Evolutionary conservation across 331 rosid species (phyloP).

Genomic region (Erythrophleum ivorense): DNA sequence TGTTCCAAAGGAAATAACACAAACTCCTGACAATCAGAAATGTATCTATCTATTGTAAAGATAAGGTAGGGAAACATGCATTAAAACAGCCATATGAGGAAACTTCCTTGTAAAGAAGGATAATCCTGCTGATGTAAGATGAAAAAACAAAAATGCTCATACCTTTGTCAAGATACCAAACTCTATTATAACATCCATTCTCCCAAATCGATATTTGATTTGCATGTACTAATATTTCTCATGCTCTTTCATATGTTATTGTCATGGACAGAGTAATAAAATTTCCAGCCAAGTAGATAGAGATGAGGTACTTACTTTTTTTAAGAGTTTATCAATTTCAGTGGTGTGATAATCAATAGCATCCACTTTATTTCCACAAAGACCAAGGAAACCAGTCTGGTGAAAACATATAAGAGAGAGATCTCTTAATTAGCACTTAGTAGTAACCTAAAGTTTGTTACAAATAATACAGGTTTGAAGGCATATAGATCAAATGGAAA

Average conservation of each 20-base stretch:
- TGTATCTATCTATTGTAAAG: neutral
- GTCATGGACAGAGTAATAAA: slow-evolving; percentile 18
- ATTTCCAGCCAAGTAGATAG: neutral
- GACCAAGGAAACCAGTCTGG: slow-evolving; percentile 95
- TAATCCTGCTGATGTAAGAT: neutral
- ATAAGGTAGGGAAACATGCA: slow-evolving; percentile 15
- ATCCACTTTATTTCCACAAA: slow-evolving; percentile 75
- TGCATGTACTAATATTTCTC: slow-evolving; percentile 20
- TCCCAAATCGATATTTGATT: slow-evolving; percentile 23
- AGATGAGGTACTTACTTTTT: slow-evolving; percentile 62
- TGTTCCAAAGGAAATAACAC: neutral
- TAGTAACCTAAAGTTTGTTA: slow-evolving; percentile 8
- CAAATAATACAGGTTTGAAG: slow-evolving; percentile 23
- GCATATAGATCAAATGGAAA: slow-evolving; percentile 22
- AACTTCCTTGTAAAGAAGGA: slow-evolving; percentile 29
- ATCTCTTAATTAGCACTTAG: neutral
- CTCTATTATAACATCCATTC: slow-evolving; percentile 3
- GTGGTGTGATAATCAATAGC: slow-evolving; percentile 69
- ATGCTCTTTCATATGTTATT: slow-evolving; percentile 7
- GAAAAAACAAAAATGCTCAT: neutral
- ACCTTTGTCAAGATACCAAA: neutral
- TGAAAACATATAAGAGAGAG: slow-evolving; percentile 35
- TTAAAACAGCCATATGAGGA: neutral
- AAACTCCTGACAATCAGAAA: neutral
- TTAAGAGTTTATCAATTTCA: slow-evolving; percentile 67